Base-by-base conservation (phyloP, 257 asterid genomes). In the Cynanchum wilfordii region DNA sequence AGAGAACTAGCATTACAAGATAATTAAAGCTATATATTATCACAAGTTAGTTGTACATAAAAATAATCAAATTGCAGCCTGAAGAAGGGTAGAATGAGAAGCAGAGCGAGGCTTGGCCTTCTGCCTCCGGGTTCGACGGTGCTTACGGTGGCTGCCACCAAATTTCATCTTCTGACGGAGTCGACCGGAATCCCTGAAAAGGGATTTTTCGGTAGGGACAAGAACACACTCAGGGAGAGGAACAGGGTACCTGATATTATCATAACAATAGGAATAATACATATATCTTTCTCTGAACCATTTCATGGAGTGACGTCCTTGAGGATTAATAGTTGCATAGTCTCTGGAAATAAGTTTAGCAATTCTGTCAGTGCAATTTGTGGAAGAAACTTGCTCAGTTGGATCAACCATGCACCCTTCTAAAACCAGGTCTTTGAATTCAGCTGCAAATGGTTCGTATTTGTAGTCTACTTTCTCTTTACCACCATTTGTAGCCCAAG, bases 401-500 rank as follows among this genome's bases (percentile, higher is more conserved):
- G 97, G 97, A 63, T 93, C 93, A 0, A 93, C 96, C 10, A 84
- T 29, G 73, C 98, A 91, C 6, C 98, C 97, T 52, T 89, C 86
- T 2, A 93, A 90, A 20, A 86, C 89, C 1, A 93, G 83, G 83
- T 88, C 93, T 3, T 73, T 70, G 79, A 93, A 88, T 69, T 86
- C 91, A 2, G 98, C 81, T 4, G 77, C 78, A 68, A 93, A 93
- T 42, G 98, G 98, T 49, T 93, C 88, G 75, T 73, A 80, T 20
- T 73, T 69, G 79, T 93, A 91, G 85, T 93, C 59, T 7, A 91
- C 96, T 73, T 88, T 93, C 76, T 81, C 88, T 70, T 84, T 87
- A 71, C 98, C 98, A 1, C 98, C 98, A 65, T 84, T 79, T 2
- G 98, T 93, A 12, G 98, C 98, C 98, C 98, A 93, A 2, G 90